phyloP scores from a whole-genome alignment of 129 eudicot species.

The Oenanthe sinensis region DNA sequence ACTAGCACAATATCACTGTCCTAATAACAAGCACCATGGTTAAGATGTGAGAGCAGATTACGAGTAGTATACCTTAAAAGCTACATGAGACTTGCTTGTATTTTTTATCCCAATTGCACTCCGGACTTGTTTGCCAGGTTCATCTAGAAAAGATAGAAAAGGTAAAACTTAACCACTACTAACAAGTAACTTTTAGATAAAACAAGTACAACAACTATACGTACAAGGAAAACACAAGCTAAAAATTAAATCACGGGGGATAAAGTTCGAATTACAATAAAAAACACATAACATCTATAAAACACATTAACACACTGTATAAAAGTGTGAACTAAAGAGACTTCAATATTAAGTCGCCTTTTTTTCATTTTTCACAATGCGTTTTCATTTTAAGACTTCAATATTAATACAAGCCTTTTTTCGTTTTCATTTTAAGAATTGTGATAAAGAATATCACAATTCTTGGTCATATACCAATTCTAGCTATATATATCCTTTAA shows the following conservation, averaged over 20 bases:
- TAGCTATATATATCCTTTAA: too few species aligned
- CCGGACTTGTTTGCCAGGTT: conserved; percentile 84
- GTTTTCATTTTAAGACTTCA: too few species aligned
- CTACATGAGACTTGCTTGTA: conserved; percentile 91
- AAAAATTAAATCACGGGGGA: neutral
- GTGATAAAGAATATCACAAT: too few species aligned
- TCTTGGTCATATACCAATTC: neutral
- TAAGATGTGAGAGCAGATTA: neutral
- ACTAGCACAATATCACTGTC: neutral
- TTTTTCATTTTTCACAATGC: neutral
- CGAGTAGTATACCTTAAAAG: conserved; percentile 59
- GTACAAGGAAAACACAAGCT: neutral
- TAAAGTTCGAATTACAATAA: neutral
- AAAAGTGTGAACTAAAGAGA: neutral
- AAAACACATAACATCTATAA: neutral
- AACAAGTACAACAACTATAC: neutral
- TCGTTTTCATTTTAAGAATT: too few species aligned
- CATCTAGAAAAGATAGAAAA: conserved; percentile 32
- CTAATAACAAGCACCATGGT: neutral
- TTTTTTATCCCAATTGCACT: conserved; percentile 88
- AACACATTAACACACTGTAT: neutral
- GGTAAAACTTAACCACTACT: neutral
- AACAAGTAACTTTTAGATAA: neutral
- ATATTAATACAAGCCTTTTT: too few species aligned
- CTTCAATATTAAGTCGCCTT: neutral